A percentile compares a stretch with the other conserved stretches of the same genome.
Evolutionary conservation across 2,329 filamentous ascomycete species (phyloP).

Genomic region (Ophiostoma fasciatum): DNA sequence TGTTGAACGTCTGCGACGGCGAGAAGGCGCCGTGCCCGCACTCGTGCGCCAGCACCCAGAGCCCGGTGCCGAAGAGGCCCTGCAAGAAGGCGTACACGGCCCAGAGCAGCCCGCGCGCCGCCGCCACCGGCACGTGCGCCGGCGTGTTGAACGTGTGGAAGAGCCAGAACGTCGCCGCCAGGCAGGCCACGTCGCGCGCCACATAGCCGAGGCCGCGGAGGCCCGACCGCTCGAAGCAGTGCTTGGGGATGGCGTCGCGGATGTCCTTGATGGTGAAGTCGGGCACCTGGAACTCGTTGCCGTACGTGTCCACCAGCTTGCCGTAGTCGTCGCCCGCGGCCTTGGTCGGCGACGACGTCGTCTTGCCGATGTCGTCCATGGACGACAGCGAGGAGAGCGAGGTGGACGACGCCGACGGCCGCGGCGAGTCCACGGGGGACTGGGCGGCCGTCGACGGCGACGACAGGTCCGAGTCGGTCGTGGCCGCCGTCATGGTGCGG

Average conservation of each 20-base stretch:
- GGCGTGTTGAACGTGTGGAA: constrained; percentile 86
- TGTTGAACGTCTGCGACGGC: constrained; percentile 77
- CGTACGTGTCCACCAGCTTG: constrained; percentile 77
- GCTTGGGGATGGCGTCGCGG: constrained; percentile 89
- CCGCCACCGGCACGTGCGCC: constrained; percentile 58
- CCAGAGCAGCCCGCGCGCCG: constrained; percentile 51
- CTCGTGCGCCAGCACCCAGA: constrained; percentile 96
- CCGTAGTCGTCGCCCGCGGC: constrained; percentile 27
- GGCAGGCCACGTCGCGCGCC: constrained; percentile 57
- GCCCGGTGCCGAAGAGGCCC: constrained; percentile 81
- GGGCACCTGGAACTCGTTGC: constrained; percentile 85
- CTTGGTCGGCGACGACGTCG: constrained; percentile 11
- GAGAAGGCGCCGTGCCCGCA: constrained; percentile 97
- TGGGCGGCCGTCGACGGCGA: constrained; percentile 40
- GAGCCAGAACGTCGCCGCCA: constrained; percentile 68
- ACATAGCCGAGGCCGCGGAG: constrained; percentile 67
- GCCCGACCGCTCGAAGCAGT: constrained; percentile 86
- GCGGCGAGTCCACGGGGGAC: constrained; percentile 45
- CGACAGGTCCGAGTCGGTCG: constrained; percentile 28
- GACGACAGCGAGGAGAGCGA: constrained; percentile 84
- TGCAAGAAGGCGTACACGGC: constrained; percentile 61
- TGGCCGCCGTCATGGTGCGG: constrained; percentile 29
- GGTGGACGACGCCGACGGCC: constrained; percentile 61
- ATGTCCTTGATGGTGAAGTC: constrained; percentile 98
- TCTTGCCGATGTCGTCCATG: constrained; percentile 36